Base-by-base conservation (phyloP, 768 basidiomycete genomes). In the Hygrocybe coccinea region DNA sequence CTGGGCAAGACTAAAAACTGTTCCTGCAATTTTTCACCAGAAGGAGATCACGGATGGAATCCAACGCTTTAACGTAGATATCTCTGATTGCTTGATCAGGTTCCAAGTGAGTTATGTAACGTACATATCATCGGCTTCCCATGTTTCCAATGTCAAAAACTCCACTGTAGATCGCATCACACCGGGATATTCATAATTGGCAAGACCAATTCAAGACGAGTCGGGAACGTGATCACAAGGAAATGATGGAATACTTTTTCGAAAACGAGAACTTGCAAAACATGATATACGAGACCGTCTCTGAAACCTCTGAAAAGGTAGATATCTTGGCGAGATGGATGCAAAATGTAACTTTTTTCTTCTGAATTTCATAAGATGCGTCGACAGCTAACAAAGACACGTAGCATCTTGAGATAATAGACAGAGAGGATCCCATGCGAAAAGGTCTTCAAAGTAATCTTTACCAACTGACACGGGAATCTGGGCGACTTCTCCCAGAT, bases 101-200 rank as follows among this genome's bases (percentile, higher is more conserved):
- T 77, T 84, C 51, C 74, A 81, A 60, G 83, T 80, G 22, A 22
- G 25, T 12, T 3, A 15, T 21, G 12, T 11, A 5, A 5, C 10
- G 5, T 41, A 41, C 14, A 3, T 15, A 11, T 5, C 39, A 41
- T 9, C 45, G 38, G 37, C 22, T 25, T 24, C 36, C 35, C 49
- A 35, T n/a, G 10, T 5, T 41, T 41, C 19, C 29, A 19, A 19
- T 41, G 39, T 41, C 10, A 38, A 38, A 38, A n/a, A 38, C 37
- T n/a, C 9, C 37, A 38, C 10, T 19, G 10, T 53, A 81, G 82
- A 60, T 84, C 43, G 65, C 67, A 12, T 77, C 80, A n/a, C 74
- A 76, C 25, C 60, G 76, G 3, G 77, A 76, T 38, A 72, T 78
- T n/a, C 75, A 72, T 43, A 63, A 66, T 9, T 84, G 82, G 82